Base-by-base conservation (phyloP, 2,329 filamentous ascomycete genomes). In the Stemphylium vesicarium region DNA sequence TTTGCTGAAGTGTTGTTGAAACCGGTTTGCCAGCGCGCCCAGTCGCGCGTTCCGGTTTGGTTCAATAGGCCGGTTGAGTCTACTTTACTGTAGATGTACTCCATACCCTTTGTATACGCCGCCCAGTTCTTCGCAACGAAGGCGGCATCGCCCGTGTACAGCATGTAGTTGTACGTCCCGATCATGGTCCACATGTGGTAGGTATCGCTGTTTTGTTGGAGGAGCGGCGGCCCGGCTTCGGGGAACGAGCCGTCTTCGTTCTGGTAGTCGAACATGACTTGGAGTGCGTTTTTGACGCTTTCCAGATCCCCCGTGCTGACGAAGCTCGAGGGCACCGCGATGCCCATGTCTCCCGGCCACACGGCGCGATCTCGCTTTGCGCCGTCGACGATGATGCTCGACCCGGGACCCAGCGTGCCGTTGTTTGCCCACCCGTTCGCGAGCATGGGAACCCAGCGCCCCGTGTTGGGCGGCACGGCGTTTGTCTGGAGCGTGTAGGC, bases 401-500 rank as follows among this genome's bases (percentile, higher is more conserved):
- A 61, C 1, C 69, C 72, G 29, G 71, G 66, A 4, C 71, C 68
- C 1, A 78, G 57, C 2, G 68, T 68, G 3, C 62, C 68, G 43
- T 77, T 75, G 53, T 77, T 75, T 1, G 68, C 65, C 75, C 75
- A 77, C 2, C 68, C 66, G 8, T 57, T 49, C 3, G 47, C 50
- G 2, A 61, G 56, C 53, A 59, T 63, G 10, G 63, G 62, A 2
- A 65, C 48, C 56, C 59, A 71, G 15, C 69, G 68, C 37, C 72
- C 75, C 49, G 68, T 75, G 36, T 73, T 65, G 15, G 59, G 65
- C 0, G 74, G 74, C 1, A 72, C 72, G 4, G 65, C 65, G 31
- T 76, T 75, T 1, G 74, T 75, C 29, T 78, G 75, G 11, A 76
- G 47, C 0, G 75, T 78, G 52, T 77, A 77, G 12, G 74, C 75